Percentiles rank a stretch among this genome's conserved stretches.
Conservation (phyloP, 768 basidiomycete genomes). For the Coprinopsis sp. region DNA sequence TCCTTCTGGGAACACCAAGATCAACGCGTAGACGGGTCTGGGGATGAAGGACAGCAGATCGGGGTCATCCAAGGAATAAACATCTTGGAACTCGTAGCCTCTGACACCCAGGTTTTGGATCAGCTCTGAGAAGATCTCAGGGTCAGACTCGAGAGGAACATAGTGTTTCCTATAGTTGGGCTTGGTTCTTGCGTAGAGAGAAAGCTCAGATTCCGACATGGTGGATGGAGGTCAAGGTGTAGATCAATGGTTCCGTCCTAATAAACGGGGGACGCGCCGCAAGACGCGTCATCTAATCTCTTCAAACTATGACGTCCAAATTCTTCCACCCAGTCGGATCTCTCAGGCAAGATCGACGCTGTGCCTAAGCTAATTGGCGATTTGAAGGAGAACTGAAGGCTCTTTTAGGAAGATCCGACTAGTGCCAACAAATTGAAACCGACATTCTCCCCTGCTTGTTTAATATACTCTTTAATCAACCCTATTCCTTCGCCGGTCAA, state of each 20-base stretch:
- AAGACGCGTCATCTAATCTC: background rate
- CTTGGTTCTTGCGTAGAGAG: constrained; percentile 1
- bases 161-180: constrained; percentile 21
- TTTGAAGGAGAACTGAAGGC: constrained; percentile 46
- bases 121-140: constrained; percentile 31
- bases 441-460: constrained; percentile 19
- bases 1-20: constrained; percentile 26
- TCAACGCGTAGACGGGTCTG: constrained; percentile 26
- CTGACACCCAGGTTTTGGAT: constrained; percentile 27
- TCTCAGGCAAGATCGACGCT: constrained; percentile 38
- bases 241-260: background rate
- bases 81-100: constrained; percentile 28
- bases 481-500: constrained; percentile 18
- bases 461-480: constrained; percentile 20
- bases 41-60: constrained; percentile 30
- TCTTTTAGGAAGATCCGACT: constrained; percentile 3
- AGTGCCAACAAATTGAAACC: constrained; percentile 25
- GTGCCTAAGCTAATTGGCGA: constrained; percentile 84
- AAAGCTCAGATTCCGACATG: constrained; percentile 6
- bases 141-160: constrained; percentile 35
- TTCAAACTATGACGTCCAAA: constrained; percentile 20
- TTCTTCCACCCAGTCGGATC: constrained; percentile 31
- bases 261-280: background rate
- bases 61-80: constrained; percentile 28
- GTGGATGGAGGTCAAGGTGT: background rate